These are phyloP conservation scores for Torulaspora globosa DNA, from an alignment of 1,139 yeast genomes.

Conservation along the genomic window DNA sequence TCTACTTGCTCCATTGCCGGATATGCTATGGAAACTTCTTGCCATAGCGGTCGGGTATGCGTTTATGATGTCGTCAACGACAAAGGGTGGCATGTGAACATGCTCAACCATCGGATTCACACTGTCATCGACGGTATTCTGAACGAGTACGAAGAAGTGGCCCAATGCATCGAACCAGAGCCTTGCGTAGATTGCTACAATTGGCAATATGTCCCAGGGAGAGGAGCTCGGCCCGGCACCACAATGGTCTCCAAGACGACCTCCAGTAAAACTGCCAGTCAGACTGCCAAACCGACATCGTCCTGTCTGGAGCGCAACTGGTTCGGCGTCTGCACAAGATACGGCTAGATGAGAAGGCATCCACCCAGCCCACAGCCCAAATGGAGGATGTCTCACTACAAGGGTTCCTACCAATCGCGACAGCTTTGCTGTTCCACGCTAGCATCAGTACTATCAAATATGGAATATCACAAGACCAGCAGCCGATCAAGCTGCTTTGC, in stretches of 20 bases:
- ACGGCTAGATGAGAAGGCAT: constrained; percentile 13
- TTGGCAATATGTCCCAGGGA: constrained; percentile 73
- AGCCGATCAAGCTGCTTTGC: too few relatives aligned
- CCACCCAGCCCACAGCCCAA: too few relatives aligned
- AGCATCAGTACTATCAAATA: too few relatives aligned
- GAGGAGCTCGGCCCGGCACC: constrained; percentile 28
- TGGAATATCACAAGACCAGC: too few relatives aligned
- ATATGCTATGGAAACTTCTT: constrained; percentile 94
- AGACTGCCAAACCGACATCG: constrained; percentile 12
- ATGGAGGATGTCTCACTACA: too few relatives aligned
- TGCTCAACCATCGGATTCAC: constrained; percentile 85
- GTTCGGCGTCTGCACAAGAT: constrained; percentile 38
- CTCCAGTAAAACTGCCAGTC: constrained; percentile 18
- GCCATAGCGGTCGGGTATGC: constrained; percentile 89
- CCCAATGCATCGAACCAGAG: constrained; percentile 67
- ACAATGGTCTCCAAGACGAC: not conserved
- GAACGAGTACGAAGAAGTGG: constrained; percentile 67
- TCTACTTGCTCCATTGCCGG: constrained; percentile 90
- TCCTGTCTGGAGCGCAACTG: constrained; percentile 38
- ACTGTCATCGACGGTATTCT: constrained; percentile 85
- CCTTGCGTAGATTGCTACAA: constrained; percentile 87
- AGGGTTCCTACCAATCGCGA: too few relatives aligned
- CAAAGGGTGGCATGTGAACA: constrained; percentile 84
- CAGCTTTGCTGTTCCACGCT: too few relatives aligned
- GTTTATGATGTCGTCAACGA: constrained; percentile 87